phyloP scores from a whole-genome alignment of 164 flowering plant genomes.

The Nymphaea colorata region DNA sequence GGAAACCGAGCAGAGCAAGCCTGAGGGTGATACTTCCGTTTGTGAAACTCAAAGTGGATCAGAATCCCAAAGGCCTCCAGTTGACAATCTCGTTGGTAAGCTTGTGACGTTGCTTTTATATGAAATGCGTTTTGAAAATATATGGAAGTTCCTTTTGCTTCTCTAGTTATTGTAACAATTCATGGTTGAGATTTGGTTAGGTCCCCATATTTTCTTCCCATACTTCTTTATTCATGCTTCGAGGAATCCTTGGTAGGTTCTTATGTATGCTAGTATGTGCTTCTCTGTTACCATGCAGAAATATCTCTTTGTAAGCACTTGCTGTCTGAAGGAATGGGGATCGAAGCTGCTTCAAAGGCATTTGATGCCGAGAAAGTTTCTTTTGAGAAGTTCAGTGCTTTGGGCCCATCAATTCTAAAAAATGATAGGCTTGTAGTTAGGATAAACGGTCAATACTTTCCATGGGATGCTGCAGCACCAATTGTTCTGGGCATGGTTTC shows the following conservation, averaged over 20 bases:
- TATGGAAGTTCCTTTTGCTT: too few relatives aligned
- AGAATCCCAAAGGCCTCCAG: slow-evolving; percentile 12
- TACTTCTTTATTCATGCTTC: too few relatives aligned
- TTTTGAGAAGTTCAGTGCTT: slow-evolving; percentile 23
- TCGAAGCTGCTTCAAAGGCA: slow-evolving; percentile 44
- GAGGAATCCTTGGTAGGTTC: background rate
- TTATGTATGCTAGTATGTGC: background rate
- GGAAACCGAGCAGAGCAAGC: slow-evolving; percentile 7
- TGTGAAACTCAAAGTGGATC: slow-evolving; percentile 11
- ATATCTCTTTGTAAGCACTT: slow-evolving; percentile 47
- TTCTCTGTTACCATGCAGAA: slow-evolving; percentile 23
- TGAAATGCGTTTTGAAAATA: too few relatives aligned
- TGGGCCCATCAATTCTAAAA: slow-evolving; percentile 26
- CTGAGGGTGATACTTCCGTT: slow-evolving; percentile 4
- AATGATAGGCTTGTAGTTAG: slow-evolving; percentile 36
- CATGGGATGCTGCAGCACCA: slow-evolving; percentile 38
- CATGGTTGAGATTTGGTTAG: too few relatives aligned
- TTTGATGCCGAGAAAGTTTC: slow-evolving; percentile 47
- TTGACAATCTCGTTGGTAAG: slow-evolving; percentile 42
- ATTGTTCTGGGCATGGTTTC: slow-evolving; percentile 30
- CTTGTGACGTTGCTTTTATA: too few relatives aligned
- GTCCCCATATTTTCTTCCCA: too few relatives aligned
- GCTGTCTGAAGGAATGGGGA: slow-evolving; percentile 46
- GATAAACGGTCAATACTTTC: slow-evolving; percentile 29
- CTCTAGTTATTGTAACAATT: too few relatives aligned